Conservation (phyloP, 2,329 filamentous ascomycete species). For the Beauveria brongniartii region DNA sequence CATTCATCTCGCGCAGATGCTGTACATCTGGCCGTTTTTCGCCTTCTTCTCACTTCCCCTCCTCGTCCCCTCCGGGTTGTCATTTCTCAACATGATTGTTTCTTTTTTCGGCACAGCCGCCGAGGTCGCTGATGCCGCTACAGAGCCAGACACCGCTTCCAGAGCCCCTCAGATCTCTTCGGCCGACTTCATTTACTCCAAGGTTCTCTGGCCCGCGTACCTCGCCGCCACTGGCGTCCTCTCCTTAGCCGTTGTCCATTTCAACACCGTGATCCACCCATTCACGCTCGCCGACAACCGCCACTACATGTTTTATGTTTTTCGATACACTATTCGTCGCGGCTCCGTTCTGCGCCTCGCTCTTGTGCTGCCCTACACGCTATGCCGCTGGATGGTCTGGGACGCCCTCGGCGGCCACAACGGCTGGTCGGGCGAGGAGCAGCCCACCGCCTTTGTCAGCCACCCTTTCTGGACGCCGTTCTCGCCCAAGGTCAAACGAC, state of each 20-base stretch:
- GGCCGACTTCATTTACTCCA: conserved; percentile 21
- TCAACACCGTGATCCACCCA: conserved; percentile 90
- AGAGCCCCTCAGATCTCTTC: conserved; percentile 9
- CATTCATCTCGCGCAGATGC: conserved; percentile 81
- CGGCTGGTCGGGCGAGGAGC: conserved; percentile 13
- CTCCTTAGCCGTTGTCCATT: conserved; percentile 49
- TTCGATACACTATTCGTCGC: conserved; percentile 69
- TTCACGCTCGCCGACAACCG: conserved; percentile 95
- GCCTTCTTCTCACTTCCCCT: conserved; percentile 84
- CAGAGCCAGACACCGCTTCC: neutral
- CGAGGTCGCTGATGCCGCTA: too few species aligned
- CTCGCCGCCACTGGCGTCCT: conserved; percentile 26
- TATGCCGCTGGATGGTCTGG: conserved; percentile 62
- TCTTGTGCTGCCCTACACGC: conserved; percentile 61
- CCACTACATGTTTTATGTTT: conserved; percentile 96
- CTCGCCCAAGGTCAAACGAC: neutral
- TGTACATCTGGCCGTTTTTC: conserved; percentile 90
- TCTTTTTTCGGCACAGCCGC: neutral
- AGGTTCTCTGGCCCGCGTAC: conserved; percentile 29
- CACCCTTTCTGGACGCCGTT: conserved; percentile 20
- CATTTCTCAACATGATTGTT: conserved; percentile 20
- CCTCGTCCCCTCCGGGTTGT: conserved; percentile 44
- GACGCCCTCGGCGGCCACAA: conserved; percentile 46
- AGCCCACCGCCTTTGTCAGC: conserved; percentile 19
- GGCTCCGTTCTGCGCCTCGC: conserved; percentile 57